phyloP scores from a whole-genome alignment of 2,329 filamentous ascomycete species.

The Phaeosphaeria sp. region DNA sequence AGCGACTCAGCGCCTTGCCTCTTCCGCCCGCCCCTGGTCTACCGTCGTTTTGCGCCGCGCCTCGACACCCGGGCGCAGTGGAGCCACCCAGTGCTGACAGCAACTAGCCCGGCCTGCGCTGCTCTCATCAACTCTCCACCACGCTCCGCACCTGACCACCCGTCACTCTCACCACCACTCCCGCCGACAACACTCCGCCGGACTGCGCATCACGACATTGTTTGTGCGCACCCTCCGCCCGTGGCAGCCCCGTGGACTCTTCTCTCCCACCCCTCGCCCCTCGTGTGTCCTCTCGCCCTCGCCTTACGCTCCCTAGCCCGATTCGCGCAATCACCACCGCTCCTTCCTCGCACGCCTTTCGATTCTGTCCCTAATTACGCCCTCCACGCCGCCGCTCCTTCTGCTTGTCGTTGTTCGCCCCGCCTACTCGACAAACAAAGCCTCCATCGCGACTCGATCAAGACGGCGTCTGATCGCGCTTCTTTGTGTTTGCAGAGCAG shows the following conservation, averaged over 20 bases:
- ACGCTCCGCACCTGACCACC: constrained; percentile 18
- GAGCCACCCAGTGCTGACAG: constrained; percentile 12
- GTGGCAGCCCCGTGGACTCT: constrained; percentile 33
- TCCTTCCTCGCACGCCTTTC: constrained; percentile 33
- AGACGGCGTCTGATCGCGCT: neutral
- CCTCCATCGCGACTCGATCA: constrained; percentile 11
- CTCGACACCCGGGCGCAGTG: constrained; percentile 12
- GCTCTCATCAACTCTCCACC: constrained; percentile 22
- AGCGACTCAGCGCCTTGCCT: constrained; percentile 26
- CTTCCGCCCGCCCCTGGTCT: constrained; percentile 21
- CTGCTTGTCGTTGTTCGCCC: constrained; percentile 6
- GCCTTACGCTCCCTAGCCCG: constrained; percentile 44
- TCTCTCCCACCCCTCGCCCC: constrained; percentile 14
- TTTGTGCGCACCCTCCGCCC: constrained; percentile 44
- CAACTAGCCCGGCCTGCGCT: constrained; percentile 12
- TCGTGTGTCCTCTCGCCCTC: constrained; percentile 21
- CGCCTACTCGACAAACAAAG: constrained; percentile 30
- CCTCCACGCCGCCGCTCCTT: constrained; percentile 37
- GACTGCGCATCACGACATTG: constrained; percentile 33
- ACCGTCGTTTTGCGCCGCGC: constrained; percentile 19
- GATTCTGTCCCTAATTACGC: constrained; percentile 22
- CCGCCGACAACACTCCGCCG: constrained; percentile 47
- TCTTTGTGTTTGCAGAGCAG: neutral
- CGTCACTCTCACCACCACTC: constrained; percentile 24
- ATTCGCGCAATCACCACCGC: constrained; percentile 45